Base-by-base conservation (phyloP, 169 alveolate genomes). In the Cytauxzoon felis region DNA sequence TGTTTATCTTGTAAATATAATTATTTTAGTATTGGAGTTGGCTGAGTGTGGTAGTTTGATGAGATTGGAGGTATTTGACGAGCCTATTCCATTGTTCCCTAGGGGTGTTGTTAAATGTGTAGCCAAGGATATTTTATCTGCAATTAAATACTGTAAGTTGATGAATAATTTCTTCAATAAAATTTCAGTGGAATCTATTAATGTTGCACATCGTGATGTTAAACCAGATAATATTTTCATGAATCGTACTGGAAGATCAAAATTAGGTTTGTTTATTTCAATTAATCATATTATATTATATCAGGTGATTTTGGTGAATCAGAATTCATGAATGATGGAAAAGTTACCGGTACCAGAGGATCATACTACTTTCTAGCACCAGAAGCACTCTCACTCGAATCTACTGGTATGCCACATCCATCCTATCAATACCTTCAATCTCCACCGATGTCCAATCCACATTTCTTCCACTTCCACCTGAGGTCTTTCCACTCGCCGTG, bases 241-340 rank as follows among this genome's bases (percentile, higher is more conserved):
- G 76, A 56, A 69, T 27, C 43, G 63, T 26, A 45, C 47, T 9
- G 87, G 87, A 16, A 62, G 87, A 40, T 69, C 60, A 21, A 68
- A 68, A 42, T 56, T 68, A 8, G 69, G 69, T 59, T 43, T 48
- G 27, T 11, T 16, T 11, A 48, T 29, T 51, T 29, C 16, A 51
- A 29, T 23, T 2, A 0, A 1, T 2, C 34, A 24, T 24, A 52
- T 5, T 30, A 49, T 43, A 87, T 58, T 18, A 59, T n/a, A n/a
- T n/a, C 66, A 24, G 90, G 90, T 0, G 90, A 82, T 54, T 82
- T 82, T 57, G 78, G 90, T 32, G 73, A 80, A 57, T 69, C 87
- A 32, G 80, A 70, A 24, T 9, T 59, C 45, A 26, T 70, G 67
- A 21, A 11, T 5, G 72, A 43, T 18, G 68, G 82, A 8, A 24